Evolutionary conservation across 495 filamentous ascomycete genomes (phyloP), one percentile per base, ranked within the genome.

Genomic region (Penicillium macrosclerotiorum): DNA sequence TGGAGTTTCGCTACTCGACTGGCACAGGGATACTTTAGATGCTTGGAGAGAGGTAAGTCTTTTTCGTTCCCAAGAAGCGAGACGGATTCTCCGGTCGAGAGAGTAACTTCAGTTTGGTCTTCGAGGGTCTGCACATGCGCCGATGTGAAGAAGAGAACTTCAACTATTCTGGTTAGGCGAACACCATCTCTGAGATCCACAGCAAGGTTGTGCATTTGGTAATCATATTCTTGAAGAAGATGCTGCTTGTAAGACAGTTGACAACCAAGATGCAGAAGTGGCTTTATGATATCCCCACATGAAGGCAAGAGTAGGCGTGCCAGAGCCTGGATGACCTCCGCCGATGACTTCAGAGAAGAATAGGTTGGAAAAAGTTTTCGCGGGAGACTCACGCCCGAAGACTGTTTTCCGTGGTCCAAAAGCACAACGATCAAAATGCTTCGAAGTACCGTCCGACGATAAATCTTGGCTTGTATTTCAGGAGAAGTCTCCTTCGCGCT

Each of bases 131-230:
- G 51, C n/a, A 43, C 32, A 27, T 12, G 61, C 54, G 9, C 40
- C 4, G 68, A 52, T 0, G 70, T 64, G 49, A 75, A 78, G 17
- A 83, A 63, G 1, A 86, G 65, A 1, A 83, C 42, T 51, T 87
- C 83, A 13, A 83, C 80, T 3, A 86, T 63, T 32, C 79, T 67
- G 4, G 78, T 74, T 34, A 87, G 59, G 45, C 77, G 66, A 12
- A 87, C 67, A 3, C 83, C 83, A 59, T 87, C 80, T 39, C 83
- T 72, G 22, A 87, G 62, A 56, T 87, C 83, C 3, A 80, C 71
- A 1, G 83, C 83, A 17, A 87, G 65, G 54, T 85, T 86, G 6
- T 64, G 57, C 24, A 86, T 76, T 11, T 54, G 58, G 48, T 81
- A 86, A 2, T 71, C 64, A 51, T 77, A 82, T 52, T 87, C 83